Evolutionary conservation across 2,329 filamentous ascomycete species (phyloP), one percentile per base, ranked within the genome.

Genomic region (Epichloe coenophiala): DNA sequence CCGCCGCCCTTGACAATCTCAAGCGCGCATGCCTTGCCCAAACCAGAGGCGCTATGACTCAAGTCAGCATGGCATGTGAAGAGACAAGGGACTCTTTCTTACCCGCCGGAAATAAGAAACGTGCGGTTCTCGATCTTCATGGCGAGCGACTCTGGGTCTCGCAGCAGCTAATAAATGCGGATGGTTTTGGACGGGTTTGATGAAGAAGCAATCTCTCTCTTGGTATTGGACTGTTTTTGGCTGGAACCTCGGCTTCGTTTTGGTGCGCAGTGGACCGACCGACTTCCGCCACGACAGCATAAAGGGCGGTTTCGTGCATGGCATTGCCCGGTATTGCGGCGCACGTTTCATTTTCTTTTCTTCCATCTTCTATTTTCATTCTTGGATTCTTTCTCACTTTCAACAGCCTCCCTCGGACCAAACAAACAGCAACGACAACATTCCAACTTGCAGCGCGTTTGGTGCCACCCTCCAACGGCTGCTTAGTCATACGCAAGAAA

Each of bases 81-180:
- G 12, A 17, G 40, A 27, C 11, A 1, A 2, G 44, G 45, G 45
- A 21, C 27, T 48, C 17, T 15, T 66, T 48, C 27, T 21, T 66
- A 80, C 79, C 78, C 82, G 66, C 85, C 85, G 3, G 83, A 86
- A 50, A 89, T 75, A 53, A 88, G 74, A 60, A 88, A 89, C 17
- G 84, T 88, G 54, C 83, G 76, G 51, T 80, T 77, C 63, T 79
- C 70, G 57, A 87, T 82, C 66, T 86, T 84, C 86, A 89, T 89
- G 12, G 35, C 21, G 21, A 12, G 12, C 4, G 9, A 3, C 15
- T 7, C 4, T 33, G 21, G 9, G n/a, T 15, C 23, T 8, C 11
- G 8, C 21, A 12, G 46, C 1, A 31, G 37, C 9, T 13, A 19
- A 23, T 35, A 23, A 12, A 31, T 17, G 45, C 17, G 2, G 33